Percentiles rank a stretch among this genome's conserved stretches.
Evolutionary conservation across 352 stramenopile species (phyloP).

Genomic region (Globisporangium polare): DNA sequence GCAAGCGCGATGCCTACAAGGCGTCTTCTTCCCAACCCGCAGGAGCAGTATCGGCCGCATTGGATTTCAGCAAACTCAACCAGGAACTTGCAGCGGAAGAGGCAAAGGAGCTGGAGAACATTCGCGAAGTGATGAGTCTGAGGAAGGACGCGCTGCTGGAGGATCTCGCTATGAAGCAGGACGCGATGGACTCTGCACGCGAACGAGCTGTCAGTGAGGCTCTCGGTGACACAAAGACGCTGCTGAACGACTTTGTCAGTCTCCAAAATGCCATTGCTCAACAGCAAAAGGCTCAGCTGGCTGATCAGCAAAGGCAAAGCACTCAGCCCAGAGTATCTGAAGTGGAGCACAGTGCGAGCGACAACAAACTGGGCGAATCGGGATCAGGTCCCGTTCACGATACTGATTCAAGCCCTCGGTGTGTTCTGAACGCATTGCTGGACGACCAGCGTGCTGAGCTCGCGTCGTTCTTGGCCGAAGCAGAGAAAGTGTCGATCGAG

Average conservation of each 20-base stretch:
- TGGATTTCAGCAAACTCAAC: constrained; percentile 1
- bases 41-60: not conserved
- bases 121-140: constrained; percentile 9
- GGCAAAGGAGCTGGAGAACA: constrained; percentile 7
- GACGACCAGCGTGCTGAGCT: not conserved
- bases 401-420: not conserved
- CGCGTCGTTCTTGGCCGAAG: not conserved
- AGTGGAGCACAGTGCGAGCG: not conserved
- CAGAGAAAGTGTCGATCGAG: not conserved
- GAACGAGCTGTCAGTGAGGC: constrained; percentile 3
- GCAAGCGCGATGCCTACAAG: constrained; percentile 11
- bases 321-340: not conserved
- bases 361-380: not conserved
- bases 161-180: constrained; percentile 31
- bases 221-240: not conserved
- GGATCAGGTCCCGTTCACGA: not conserved
- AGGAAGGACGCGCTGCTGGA: constrained; percentile 28
- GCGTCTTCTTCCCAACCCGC: not conserved
- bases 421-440: not conserved
- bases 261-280: not conserved
- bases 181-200: constrained; percentile 28
- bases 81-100: constrained; percentile 4
- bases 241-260: not conserved
- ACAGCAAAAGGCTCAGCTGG: not conserved
- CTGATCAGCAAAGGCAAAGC: not conserved